Conservation (phyloP, 768 basidiomycete genomes). For the Lactifluus volemus region DNA sequence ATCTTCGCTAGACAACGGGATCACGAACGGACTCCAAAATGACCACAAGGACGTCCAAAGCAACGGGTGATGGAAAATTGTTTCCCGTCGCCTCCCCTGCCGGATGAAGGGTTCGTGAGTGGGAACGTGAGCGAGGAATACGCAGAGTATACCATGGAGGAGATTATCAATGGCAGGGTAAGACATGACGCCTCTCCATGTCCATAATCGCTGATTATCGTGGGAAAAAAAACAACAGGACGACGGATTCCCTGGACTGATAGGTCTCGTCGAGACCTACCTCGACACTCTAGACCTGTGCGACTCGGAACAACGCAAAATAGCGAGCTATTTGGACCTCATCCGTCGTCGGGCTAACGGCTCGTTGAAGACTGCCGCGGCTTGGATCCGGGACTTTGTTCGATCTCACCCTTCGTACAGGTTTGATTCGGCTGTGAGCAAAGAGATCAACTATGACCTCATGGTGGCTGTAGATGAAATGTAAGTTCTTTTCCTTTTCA, state of each 20-base stretch:
- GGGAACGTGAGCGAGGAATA: slow-evolving; percentile 71
- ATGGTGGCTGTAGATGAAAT: slow-evolving; percentile 85
- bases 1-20: slow-evolving; percentile 21
- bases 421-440: slow-evolving; percentile 83
- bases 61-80: slow-evolving; percentile 65
- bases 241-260: slow-evolving; percentile 63
- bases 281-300: slow-evolving; percentile 79
- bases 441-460: slow-evolving; percentile 92
- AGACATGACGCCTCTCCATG: neutral
- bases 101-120: slow-evolving; percentile 34
- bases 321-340: slow-evolving; percentile 73
- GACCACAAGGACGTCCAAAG: slow-evolving; percentile 28
- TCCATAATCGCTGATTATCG: neutral
- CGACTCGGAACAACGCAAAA: slow-evolving; percentile 44
- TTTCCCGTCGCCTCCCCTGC: slow-evolving; percentile 52
- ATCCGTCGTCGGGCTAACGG: slow-evolving; percentile 75
- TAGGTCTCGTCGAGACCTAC: slow-evolving; percentile 77
- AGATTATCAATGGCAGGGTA: slow-evolving; percentile 93
- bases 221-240: slow-evolving; percentile 32
- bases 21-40: slow-evolving; percentile 18
- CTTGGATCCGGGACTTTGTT: slow-evolving; percentile 92
- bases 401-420: slow-evolving; percentile 86
- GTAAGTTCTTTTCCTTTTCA: slow-evolving; percentile 38
- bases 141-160: slow-evolving; percentile 84
- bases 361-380: slow-evolving; percentile 74